Base-by-base conservation (phyloP, 345 rosid species). In the Acer campestre region DNA sequence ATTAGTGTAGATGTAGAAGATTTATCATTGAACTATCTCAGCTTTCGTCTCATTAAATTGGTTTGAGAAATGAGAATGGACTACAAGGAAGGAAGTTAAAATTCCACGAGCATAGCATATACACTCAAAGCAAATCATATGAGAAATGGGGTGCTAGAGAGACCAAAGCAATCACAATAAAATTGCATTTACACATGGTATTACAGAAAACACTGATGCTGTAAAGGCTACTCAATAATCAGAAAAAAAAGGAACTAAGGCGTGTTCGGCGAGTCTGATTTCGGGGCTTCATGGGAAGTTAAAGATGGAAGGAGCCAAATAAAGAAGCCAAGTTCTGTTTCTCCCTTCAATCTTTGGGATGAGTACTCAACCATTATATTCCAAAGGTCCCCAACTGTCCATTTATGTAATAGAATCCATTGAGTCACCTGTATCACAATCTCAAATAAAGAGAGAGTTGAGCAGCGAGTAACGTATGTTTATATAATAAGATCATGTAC, bases 341-440 rank as follows among this genome's bases (percentile, higher is more conserved):
- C 85, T 73, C 70, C 89, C 67, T 80, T 84, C 40, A 79, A 77
- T 83, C 93, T 86, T 73, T 91, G 95, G 14, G 84, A 81, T 12
- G 97, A 88, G 78, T 92, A 94, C 84, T 92, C 94, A 18, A 79
- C 80, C 89, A 96, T 29, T 93, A 94, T 84, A 82, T 81, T 81
- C 97, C 99, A 92, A 44, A 96, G 95, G 69, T 96, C 97, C 82
- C 97, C 99, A 20, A 96, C 98, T 3, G 92, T 91, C 99, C 99
- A 96, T 76, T 82, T 83, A 61, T 94, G 98, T 46, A 71, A 77
- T 80, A 85, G 64, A 75, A 96, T 91, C 99, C 99, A 94, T 72
- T 67, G 75, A 70, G 80, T 89, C 80, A 89, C 93, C 98, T 92
- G 93, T 84, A 75, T 76, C 51, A 71, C 73, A 67, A 71, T 31